Conservation (phyloP, 2,329 filamentous ascomycete genomes). For the Beauveria australis region DNA sequence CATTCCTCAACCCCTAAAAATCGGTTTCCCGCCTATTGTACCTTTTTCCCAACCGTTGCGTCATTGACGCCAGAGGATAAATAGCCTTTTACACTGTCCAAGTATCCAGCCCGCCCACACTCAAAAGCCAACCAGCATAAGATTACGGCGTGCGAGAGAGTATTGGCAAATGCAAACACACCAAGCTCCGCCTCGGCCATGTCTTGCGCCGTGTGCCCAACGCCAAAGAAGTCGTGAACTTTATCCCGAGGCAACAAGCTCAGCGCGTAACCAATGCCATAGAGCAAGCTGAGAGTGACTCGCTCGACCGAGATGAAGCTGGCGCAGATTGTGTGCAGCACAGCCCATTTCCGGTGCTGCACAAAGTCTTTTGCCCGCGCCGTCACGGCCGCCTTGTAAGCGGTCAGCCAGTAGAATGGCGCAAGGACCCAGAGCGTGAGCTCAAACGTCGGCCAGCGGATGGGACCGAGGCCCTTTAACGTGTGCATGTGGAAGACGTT, state of each 20-base stretch:
- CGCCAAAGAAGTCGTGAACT: not conserved
- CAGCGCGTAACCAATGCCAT: not conserved
- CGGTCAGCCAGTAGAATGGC: not conserved
- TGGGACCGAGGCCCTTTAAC: not conserved
- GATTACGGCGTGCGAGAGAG: not conserved
- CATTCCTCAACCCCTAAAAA: too few species aligned
- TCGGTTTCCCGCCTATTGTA: too few species aligned
- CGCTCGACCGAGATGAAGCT: not conserved
- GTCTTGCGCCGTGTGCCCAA: not conserved
- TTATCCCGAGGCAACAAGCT: not conserved
- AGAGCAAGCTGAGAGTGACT: not conserved
- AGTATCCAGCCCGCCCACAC: too few species aligned
- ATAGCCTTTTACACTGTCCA: too few species aligned
- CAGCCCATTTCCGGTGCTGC: slow-evolving; percentile 1
- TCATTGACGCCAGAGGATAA: too few species aligned
- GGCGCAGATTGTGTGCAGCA: slow-evolving; percentile 1
- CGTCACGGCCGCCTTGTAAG: not conserved
- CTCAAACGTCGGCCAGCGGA: slow-evolving; percentile 7
- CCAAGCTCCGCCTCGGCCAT: slow-evolving; percentile 3
- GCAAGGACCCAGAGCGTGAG: not conserved
- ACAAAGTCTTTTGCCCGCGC: too few species aligned
- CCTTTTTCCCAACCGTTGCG: too few species aligned
- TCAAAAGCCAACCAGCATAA: too few species aligned
- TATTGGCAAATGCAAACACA: slow-evolving; percentile 1
- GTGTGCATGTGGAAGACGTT: not conserved